Conservation (phyloP, 2,329 filamentous ascomycete species). For the Exserohilum rostratum region DNA sequence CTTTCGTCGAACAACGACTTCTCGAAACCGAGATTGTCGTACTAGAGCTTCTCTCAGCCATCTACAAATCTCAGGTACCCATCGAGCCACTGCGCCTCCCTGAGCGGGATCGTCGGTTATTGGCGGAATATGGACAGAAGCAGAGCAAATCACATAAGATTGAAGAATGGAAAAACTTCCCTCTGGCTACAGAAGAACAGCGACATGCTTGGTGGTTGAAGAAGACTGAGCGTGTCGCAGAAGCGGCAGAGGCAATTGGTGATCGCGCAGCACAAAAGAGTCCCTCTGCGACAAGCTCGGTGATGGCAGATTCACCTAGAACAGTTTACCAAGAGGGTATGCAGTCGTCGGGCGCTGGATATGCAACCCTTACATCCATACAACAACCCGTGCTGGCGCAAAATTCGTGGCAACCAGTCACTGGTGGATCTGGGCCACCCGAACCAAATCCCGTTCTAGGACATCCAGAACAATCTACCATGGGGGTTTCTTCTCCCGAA, state of each 20-base stretch:
- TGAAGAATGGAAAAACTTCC: constrained; percentile 29
- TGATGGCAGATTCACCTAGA: constrained; percentile 4
- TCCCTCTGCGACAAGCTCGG: constrained; percentile 2
- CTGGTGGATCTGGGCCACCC: not conserved
- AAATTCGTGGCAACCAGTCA: constrained; percentile 1
- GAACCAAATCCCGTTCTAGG: not conserved
- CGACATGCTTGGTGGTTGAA: constrained; percentile 21
- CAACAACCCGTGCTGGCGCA: not conserved
- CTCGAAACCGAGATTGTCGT: constrained; percentile 28
- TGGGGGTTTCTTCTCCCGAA: not conserved
- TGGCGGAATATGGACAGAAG: constrained; percentile 18
- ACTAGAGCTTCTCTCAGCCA: constrained; percentile 23
- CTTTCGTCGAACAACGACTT: constrained; percentile 29
- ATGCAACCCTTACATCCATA: not conserved
- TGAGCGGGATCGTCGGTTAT: constrained; percentile 7
- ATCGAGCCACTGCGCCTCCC: constrained; percentile 14
- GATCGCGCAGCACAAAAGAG: not conserved
- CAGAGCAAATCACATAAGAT: constrained; percentile 27
- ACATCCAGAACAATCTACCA: not conserved
- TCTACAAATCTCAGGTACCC: constrained; percentile 17
- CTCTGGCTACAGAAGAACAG: constrained; percentile 19
- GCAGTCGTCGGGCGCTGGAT: not conserved
- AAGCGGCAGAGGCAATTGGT: not conserved
- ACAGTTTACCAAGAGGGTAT: constrained; percentile 6
- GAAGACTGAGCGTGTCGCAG: constrained; percentile 5